Evolutionary conservation across 345 rosid species (phyloP).

Genomic region (Boechera stricta): DNA sequence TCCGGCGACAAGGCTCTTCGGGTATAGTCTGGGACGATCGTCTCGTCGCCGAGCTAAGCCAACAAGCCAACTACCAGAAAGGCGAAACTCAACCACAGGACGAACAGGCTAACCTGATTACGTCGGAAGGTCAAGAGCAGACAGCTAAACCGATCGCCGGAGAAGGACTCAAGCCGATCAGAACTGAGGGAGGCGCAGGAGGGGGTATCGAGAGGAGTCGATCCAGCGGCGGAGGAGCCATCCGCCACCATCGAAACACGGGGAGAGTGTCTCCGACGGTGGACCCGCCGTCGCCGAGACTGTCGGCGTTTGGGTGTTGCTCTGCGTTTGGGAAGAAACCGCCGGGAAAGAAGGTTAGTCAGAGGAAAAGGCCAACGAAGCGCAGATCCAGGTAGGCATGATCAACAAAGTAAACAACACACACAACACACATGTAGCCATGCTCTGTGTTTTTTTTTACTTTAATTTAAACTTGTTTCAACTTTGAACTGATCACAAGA

Average conservation of each 20-base stretch:
- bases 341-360: conserved; percentile 43
- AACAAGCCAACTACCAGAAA: conserved; percentile 42
- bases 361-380: conserved; percentile 51
- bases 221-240: conserved; percentile 65
- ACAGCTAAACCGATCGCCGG: neutral
- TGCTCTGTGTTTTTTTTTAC: neutral
- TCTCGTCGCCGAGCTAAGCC: conserved; percentile 60
- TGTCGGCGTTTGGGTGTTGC: conserved; percentile 87
- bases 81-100: conserved; percentile 14
- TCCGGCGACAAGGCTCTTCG: conserved; percentile 91
- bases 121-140: conserved; percentile 35
- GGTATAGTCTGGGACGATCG: conserved; percentile 92
- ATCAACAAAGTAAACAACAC: neutral
- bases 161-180: conserved; percentile 49
- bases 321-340: conserved; percentile 66
- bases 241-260: conserved; percentile 62
- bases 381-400: conserved; percentile 58
- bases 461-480: conserved; percentile 1
- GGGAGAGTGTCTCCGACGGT: conserved; percentile 80
- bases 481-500: neutral
- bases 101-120: conserved; percentile 19
- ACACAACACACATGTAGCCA: neutral
- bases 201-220: conserved; percentile 63
- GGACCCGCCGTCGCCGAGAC: conserved; percentile 93
- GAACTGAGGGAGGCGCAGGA: conserved; percentile 37